A percentile compares a stretch with the other conserved stretches of the same genome.
Evolutionary conservation across 75 land plant species (phyloP).

Genomic region (Cryptomeria japonica): DNA sequence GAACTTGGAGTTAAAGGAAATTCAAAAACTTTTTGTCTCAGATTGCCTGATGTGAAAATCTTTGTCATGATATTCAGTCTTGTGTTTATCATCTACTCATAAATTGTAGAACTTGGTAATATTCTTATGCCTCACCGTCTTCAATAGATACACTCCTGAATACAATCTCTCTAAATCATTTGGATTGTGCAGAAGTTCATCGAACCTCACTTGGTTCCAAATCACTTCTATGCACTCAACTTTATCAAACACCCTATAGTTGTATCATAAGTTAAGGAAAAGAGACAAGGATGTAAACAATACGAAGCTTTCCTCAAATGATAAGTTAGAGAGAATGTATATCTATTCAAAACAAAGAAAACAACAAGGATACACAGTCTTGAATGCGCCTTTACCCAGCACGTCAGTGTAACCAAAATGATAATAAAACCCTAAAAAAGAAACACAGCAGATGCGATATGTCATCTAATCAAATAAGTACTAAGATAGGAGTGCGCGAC

Average conservation of each 20-base stretch:
- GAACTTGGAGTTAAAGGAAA: too few relatives aligned
- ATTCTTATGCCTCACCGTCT: slow-evolving; percentile 47
- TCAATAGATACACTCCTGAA: slow-evolving; percentile 57
- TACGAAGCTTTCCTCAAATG: neutral
- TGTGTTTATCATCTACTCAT: slow-evolving; percentile 43
- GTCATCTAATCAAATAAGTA: too few relatives aligned
- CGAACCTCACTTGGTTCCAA: slow-evolving; percentile 62
- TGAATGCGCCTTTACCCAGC: slow-evolving; percentile 69
- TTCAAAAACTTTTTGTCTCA: too few relatives aligned
- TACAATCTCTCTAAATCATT: slow-evolving; percentile 52
- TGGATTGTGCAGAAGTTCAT: slow-evolving; percentile 46
- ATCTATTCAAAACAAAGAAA: neutral
- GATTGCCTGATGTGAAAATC: slow-evolving; percentile 47
- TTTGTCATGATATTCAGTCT: slow-evolving; percentile 61
- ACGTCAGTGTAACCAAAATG: slow-evolving; percentile 60
- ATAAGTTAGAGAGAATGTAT: neutral
- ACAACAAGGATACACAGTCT: slow-evolving; percentile 65
- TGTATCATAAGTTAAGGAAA: slow-evolving; percentile 17
- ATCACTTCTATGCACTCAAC: slow-evolving; percentile 67
- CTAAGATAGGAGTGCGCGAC: too few relatives aligned
- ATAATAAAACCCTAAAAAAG: too few relatives aligned
- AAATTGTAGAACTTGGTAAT: slow-evolving; percentile 45
- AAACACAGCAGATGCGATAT: too few relatives aligned
- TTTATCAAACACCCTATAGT: slow-evolving; percentile 62
- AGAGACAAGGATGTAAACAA: slow-evolving; percentile 17